Evolutionary conservation across 371 early-diverging fungal genomes (phyloP).

Genomic region (Entomophthora muscae): DNA sequence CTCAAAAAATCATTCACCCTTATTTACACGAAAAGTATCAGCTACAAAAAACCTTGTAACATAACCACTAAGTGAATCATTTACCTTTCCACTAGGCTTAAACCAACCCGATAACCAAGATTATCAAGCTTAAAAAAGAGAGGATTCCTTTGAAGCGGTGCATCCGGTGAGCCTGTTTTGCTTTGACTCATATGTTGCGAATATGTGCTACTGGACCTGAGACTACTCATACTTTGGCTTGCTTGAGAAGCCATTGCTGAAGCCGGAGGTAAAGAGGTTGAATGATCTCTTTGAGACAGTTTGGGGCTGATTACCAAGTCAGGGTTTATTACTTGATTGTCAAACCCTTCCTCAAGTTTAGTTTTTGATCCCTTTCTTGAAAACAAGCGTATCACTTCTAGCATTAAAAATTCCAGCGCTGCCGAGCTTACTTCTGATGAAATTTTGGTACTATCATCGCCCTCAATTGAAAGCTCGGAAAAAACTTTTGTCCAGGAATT

Average conservation of each 20-base stretch:
- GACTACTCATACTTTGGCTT: background rate
- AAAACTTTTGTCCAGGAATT: background rate
- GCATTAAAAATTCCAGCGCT: background rate
- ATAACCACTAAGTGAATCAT: too few relatives aligned
- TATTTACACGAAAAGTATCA: too few relatives aligned
- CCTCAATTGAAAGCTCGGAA: background rate
- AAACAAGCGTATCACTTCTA: background rate
- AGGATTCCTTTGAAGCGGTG: background rate
- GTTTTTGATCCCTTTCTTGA: background rate
- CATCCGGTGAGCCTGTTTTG: background rate
- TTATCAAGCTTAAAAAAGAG: slow-evolving; percentile 45
- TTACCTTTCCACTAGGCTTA: slow-evolving; percentile 72
- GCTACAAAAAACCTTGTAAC: too few relatives aligned
- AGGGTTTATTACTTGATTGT: background rate
- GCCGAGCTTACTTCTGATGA: background rate
- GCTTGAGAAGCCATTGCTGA: background rate
- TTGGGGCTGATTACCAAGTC: background rate
- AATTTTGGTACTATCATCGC: background rate
- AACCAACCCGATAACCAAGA: slow-evolving; percentile 78
- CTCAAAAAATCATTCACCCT: too few relatives aligned
- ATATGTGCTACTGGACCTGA: background rate
- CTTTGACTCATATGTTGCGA: background rate
- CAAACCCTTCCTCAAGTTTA: too few relatives aligned
- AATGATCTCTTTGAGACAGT: background rate
- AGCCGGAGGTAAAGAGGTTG: background rate